Evolutionary conservation across 1,284 basidiomycete species (phyloP).

Genomic region (Tilletia indica): DNA sequence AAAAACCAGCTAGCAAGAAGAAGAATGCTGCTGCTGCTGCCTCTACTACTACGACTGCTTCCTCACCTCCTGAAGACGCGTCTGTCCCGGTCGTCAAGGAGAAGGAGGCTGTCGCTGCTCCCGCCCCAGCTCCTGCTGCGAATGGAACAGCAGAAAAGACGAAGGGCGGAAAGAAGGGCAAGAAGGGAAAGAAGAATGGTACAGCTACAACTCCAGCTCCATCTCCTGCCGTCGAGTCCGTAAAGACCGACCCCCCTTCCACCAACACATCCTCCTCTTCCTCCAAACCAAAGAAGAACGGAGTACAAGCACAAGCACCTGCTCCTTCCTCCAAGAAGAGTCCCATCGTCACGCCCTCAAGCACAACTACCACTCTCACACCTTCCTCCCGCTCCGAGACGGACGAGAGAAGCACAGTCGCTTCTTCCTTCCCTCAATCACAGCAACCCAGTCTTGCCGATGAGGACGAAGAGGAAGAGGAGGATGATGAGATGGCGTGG

Average conservation of each 20-base stretch:
- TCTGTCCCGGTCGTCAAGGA: too few species aligned
- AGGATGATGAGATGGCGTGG: conserved; percentile 4
- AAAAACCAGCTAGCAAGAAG: neutral
- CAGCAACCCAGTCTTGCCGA: neutral
- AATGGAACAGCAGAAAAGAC: neutral
- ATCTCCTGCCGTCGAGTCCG: neutral
- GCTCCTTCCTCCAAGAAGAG: neutral
- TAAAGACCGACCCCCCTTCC: too few species aligned
- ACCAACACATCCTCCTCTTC: too few species aligned
- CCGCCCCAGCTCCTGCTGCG: neutral
- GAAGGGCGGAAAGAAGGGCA: neutral
- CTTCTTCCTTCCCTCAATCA: neutral
- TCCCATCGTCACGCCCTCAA: neutral
- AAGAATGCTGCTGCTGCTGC: neutral
- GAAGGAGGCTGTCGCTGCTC: neutral
- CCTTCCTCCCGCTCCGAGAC: conserved; percentile 11
- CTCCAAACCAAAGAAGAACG: too few species aligned
- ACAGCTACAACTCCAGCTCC: neutral
- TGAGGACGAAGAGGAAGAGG: neutral
- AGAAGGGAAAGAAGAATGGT: conserved; percentile 13
- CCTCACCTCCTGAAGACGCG: neutral
- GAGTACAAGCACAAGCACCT: neutral
- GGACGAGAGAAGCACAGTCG: neutral
- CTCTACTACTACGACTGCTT: neutral
- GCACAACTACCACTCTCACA: neutral